Base-by-base conservation (phyloP, 2,329 filamentous ascomycete genomes). In the Claviceps cyperi region DNA sequence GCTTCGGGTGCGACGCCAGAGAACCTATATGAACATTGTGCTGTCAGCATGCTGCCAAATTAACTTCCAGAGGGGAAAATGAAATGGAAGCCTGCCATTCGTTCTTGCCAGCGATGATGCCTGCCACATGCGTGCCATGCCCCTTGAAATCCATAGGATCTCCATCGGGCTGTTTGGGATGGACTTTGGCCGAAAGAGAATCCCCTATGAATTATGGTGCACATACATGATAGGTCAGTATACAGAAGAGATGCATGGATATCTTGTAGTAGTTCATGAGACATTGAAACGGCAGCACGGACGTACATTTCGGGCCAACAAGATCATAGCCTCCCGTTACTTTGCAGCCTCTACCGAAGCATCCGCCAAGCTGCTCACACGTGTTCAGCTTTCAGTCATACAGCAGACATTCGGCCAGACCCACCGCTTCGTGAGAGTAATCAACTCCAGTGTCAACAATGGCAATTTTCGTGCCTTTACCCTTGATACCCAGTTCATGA, bases 71-170 rank as follows among this genome's bases (percentile, higher is more conserved):
- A 17, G 11, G 52, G 47, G 14, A 39, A 44, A 32, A 43, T 32
- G 11, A 13, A 24, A 15, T 21, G 19, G 2, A 7, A 21, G 22
- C 47, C 49, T 53, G 58, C 63, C 60, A 63, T 52, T 66, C 62
- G 55, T 60, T 61, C 38, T 74, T 64, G 15, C 70, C 73, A 24
- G 66, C 72, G 53, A 76, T 68, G 22, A 73, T 73, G 19, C 74
- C 73, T 17, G 73, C 67, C 37, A 72, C 70, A 46, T 57, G 49
- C 17, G 51, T 53, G 11, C 49, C 56, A 32, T 58, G 56, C n/a
- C 56, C 55, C 24, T 56, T 48, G 32, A 46, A 50, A 21, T 58
- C 56, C 53, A 56, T 56, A 6, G 56, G 55, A 35, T 57, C 51
- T 17, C 57, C 54, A 40, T 69, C 66, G 1, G 66, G 66, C 5